A percentile compares a stretch with the other conserved stretches of the same genome.
Evolutionary conservation across 1,139 yeast species (phyloP).

Genomic region (Pichia sp.): DNA sequence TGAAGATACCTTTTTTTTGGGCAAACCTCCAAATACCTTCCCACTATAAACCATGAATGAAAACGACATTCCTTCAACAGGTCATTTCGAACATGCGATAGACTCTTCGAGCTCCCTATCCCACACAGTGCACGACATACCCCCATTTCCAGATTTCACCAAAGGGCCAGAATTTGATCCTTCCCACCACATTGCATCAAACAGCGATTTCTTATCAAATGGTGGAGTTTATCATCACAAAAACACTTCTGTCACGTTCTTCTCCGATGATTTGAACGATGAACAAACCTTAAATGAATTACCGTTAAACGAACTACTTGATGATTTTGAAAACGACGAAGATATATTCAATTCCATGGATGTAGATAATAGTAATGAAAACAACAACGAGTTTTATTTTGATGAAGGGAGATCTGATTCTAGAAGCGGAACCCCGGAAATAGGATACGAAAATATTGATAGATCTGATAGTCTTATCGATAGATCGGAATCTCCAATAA

Average conservation of each 20-base stretch:
- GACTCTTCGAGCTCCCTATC: too few species aligned
- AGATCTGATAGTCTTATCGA: constrained; percentile 4
- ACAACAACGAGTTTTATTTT: not conserved
- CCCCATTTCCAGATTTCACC: too few species aligned
- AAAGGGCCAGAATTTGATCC: too few species aligned
- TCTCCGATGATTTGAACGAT: constrained; percentile 21
- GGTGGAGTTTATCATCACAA: constrained; percentile 21
- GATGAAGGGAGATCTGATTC: not conserved
- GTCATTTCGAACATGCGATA: too few species aligned
- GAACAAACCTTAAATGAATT: constrained; percentile 18
- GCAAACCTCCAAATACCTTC: too few species aligned
- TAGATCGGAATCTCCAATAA: constrained; percentile 4
- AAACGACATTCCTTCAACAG: too few species aligned
- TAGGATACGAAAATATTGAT: constrained; percentile 2
- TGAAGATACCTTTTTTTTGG: too few species aligned
- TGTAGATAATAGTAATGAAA: not conserved
- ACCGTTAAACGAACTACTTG: constrained; percentile 13
- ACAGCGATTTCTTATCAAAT: too few species aligned
- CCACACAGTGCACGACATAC: too few species aligned
- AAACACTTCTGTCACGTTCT: constrained; percentile 19
- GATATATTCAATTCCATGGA: not conserved
- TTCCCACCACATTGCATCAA: too few species aligned
- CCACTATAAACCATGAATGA: too few species aligned
- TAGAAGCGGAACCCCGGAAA: not conserved
- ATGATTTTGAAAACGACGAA: constrained; percentile 8